Base-by-base conservation (phyloP, 2,329 filamentous ascomycete genomes). In the Metarhizium brunneum region DNA sequence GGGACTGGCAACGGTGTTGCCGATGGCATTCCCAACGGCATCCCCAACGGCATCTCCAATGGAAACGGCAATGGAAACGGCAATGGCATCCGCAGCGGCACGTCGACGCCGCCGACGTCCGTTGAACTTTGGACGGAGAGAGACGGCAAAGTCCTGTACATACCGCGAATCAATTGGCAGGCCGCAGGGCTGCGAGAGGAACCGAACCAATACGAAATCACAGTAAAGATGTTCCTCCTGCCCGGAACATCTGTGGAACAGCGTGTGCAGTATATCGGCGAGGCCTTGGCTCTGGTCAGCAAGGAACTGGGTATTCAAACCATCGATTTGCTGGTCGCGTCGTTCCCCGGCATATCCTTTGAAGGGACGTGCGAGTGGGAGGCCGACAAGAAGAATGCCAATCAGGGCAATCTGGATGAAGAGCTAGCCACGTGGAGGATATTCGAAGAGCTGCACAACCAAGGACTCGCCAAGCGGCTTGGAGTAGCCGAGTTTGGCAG, bases 221-320 rank as follows among this genome's bases (percentile, higher is more conserved):
- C 92, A 0, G 86, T 94, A 58, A 99, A 99, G 73, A 74, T 99
- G 25, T 99, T 99, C 76, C 95, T 94, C 71, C 80, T 97, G 32
- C 87, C 90, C 1, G 82, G 81, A 18, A 82, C 89, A 54, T 78
- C 85, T 10, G 73, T 82, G 2, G 77, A 79, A 18, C 74, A 84
- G 60, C 83, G 92, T 57, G 82, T 81, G 61, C 76, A 77, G 54
- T 86, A 96, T 67, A 87, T 88, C 8, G 73, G 80, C 55, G 88
- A 95, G 66, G 92, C 94, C 1, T 78, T 99, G 61, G 76, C 83
- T 53, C 73, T 96, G 10, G 92, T 97, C 10, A 77, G 87, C 61
- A 87, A 86, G 68, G 90, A 95, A 71, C 75, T 99, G 56, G 81
- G 85, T 54, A 84, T 92, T 7, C 70, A 81, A 8, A 84, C 81